Base-by-base conservation (phyloP, 352 stramenopile species). In the Aphanomyces euteiches region DNA sequence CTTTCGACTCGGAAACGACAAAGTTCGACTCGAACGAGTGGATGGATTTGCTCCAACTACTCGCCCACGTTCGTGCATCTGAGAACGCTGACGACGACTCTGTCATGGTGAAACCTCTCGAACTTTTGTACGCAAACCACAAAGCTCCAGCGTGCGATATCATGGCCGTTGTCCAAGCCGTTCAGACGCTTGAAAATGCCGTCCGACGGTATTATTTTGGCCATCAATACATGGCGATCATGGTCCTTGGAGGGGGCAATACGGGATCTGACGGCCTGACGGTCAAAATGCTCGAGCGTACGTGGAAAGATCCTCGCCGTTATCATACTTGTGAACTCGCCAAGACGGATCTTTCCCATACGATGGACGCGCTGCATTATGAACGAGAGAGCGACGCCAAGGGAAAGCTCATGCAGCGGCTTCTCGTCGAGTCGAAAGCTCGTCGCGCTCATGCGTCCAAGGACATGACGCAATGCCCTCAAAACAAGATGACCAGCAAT, bases 161-260 rank as follows among this genome's bases (percentile, higher is more conserved):
- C 45, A 69, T 60, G 7, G 37, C 28, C 0, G 47, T 69, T 39
- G 45, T 69, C 43, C 63, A 69, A 43, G 63, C 63, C 19, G 47
- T 69, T n/a, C 63, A 69, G 43, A 69, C 47, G 43, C 45, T 69
- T 7, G 63, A 69, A 43, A 69, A 69, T n/a, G 41, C 39, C 5
- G 63, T 69, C 13, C 63, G 63, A 58, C 63, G 63, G 13, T 69
- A 59, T 47, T 69, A 69, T 34, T 69, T 69, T 69, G 63, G 63
- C 15, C 63, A 69, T 45, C 63, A 69, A 28, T 47, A 69, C 50
- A 50, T 69, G 7, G 63, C 63, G 10, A 69, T 69, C 63, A 69
- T 69, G 63, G 63, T 69, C 21, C 63, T 69, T 28, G 63, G 63
- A 17, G 63, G 37, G 13, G 63, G 63, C 50, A 47, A n/a, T 39